These are phyloP conservation scores for Aspergillus sp. DNA, from an alignment of 2,329 filamentous ascomycete genomes.

Conservation along the genomic window DNA sequence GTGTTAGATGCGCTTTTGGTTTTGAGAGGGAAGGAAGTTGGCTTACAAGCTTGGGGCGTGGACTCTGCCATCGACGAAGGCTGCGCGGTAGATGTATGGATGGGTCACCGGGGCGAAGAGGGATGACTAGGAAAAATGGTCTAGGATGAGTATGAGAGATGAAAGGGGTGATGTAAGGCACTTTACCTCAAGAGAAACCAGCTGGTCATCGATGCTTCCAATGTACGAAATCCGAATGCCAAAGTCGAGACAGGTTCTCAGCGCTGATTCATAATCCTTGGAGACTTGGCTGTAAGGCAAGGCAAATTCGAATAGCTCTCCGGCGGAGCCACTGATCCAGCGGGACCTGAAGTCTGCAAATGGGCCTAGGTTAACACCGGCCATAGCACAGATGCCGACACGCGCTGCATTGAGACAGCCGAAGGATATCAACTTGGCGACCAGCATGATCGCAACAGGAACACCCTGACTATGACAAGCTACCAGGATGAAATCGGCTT, in stretches of 20 bases:
- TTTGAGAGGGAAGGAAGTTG: neutral
- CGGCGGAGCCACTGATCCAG: conserved; percentile 86
- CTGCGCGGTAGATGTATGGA: conserved; percentile 92
- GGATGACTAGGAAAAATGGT: conserved; percentile 60
- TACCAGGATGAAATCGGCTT: conserved; percentile 86
- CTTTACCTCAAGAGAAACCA: conserved; percentile 83
- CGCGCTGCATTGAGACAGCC: conserved; percentile 76
- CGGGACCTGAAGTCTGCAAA: conserved; percentile 90
- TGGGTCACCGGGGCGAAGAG: conserved; percentile 83
- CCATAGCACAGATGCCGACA: conserved; percentile 85
- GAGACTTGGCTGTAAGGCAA: conserved; percentile 79
- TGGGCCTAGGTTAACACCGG: conserved; percentile 89
- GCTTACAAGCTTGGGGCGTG: conserved; percentile 85
- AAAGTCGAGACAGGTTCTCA: conserved; percentile 73
- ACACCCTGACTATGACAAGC: conserved; percentile 96
- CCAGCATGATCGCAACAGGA: conserved; percentile 86
- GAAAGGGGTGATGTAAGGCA: neutral
- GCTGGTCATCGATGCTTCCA: conserved; percentile 94
- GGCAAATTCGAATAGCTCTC: conserved; percentile 92
- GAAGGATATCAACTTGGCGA: conserved; percentile 89
- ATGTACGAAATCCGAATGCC: conserved; percentile 84
- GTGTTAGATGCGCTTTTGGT: conserved; percentile 13
- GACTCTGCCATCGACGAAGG: conserved; percentile 89
- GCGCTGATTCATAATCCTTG: conserved; percentile 73
- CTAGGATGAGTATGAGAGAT: neutral